Percentiles rank a stretch among this genome's conserved stretches.
phyloP scores from a whole-genome alignment of 805 yeast species.

The Candida maltosa region DNA sequence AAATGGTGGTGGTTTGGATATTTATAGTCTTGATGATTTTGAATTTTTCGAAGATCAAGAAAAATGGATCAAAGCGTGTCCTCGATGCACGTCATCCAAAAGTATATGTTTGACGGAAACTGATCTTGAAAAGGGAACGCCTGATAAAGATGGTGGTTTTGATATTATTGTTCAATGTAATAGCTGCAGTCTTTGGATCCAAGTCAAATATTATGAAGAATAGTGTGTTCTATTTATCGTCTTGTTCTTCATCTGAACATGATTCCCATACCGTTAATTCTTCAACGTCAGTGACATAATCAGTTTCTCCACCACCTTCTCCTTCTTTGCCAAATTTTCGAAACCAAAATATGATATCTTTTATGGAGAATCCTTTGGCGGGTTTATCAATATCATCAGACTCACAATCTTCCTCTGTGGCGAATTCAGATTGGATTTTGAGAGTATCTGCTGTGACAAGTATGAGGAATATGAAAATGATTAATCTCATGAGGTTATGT shows the following conservation, averaged over 20 bases:
- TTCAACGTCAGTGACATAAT: too few species aligned
- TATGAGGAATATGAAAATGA: neutral
- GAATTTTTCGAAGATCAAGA: conserved; percentile 32
- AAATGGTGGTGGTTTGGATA: conserved; percentile 71
- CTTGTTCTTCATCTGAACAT: conserved; percentile 14
- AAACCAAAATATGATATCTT: neutral
- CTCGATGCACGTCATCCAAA: conserved; percentile 52
- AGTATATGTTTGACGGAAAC: conserved; percentile 62
- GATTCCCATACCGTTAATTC: too few species aligned
- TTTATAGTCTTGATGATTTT: conserved; percentile 63
- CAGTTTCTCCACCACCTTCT: neutral
- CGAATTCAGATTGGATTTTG: neutral
- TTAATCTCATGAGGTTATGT: conserved; percentile 1
- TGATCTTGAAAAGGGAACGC: conserved; percentile 56
- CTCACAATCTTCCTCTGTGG: neutral
- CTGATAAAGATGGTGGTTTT: conserved; percentile 49
- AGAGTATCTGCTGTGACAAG: neutral
- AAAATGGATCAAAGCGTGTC: conserved; percentile 59
- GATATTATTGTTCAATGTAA: conserved; percentile 62
- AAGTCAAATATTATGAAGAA: conserved; percentile 62
- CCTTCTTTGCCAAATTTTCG: too few species aligned
- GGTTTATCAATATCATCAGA: neutral
- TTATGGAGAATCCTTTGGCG: conserved; percentile 1
- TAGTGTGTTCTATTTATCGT: too few species aligned
- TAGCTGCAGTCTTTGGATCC: conserved; percentile 87